phyloP scores from a whole-genome alignment of 169 alveolate genomes.

The Eimeria praecox region DNA sequence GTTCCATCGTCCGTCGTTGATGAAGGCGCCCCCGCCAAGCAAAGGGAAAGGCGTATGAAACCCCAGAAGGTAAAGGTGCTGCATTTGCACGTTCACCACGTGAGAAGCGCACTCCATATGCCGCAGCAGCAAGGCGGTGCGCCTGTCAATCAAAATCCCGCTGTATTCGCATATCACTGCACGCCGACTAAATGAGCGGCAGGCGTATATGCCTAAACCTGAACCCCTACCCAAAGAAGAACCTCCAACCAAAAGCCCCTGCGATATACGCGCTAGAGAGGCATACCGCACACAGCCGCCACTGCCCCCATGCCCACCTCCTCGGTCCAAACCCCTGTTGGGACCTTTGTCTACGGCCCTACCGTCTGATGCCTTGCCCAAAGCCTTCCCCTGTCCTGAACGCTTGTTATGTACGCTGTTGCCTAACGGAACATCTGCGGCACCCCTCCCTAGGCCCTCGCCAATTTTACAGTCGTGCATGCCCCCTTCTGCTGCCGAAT shows the following conservation, averaged over 20 bases:
- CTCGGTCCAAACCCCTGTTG: not conserved
- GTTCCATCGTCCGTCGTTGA: slow-evolving; percentile 81
- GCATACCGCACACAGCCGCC: not conserved
- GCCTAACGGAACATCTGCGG: not conserved
- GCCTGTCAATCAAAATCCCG: slow-evolving; percentile 76
- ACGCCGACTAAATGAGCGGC: slow-evolving; percentile 46
- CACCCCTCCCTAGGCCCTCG: not conserved
- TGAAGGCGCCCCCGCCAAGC: slow-evolving; percentile 81
- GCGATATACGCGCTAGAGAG: slow-evolving; percentile 34
- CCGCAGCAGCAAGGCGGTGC: slow-evolving; percentile 76
- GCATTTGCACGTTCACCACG: slow-evolving; percentile 81
- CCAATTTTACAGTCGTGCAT: not conserved
- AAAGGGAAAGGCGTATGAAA: slow-evolving; percentile 71
- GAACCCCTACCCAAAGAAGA: slow-evolving; percentile 78
- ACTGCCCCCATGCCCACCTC: not conserved
- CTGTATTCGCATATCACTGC: slow-evolving; percentile 71
- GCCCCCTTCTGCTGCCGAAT: not conserved
- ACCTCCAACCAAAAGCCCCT: slow-evolving; percentile 65
- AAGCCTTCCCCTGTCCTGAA: not conserved
- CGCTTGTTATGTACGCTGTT: not conserved
- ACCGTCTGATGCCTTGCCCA: not conserved
- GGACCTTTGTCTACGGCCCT: not conserved
- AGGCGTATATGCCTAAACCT: slow-evolving; percentile 76
- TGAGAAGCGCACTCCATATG: slow-evolving; percentile 76
- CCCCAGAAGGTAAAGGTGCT: slow-evolving; percentile 77